Base-by-base conservation (phyloP, 2,329 filamentous ascomycete genomes). In the Monilinia aucupariae region DNA sequence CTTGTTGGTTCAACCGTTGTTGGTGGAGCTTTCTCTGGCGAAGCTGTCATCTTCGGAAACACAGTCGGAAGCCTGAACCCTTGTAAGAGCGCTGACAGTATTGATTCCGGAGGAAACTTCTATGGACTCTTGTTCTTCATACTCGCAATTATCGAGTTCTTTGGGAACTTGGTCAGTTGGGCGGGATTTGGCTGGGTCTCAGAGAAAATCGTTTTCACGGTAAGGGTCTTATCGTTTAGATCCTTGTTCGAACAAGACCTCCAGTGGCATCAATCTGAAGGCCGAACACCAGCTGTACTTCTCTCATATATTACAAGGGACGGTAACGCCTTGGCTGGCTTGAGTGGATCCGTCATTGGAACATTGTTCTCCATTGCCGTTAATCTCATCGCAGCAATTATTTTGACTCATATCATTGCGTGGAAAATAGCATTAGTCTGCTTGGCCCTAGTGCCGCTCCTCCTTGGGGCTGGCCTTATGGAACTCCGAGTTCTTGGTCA, bases 241-340 rank as follows among this genome's bases (percentile, higher is more conserved):
- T 84, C 86, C 0, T 74, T 90, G 1, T 81, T 89, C 58, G 78
- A 85, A 64, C 86, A 90, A 72, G 83, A 85, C 64, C 75, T 89
- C 41, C 80, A 87, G 63, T 91, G 87, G 88, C 88, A 91, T 69
- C 84, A 91, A 72, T 86, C 86, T 0, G 80, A 83, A 34, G 81
- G 80, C 9, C 81, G 87, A 30, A 86, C 80, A 0, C 86, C 89
- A 0, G 80, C 83, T 0, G 76, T 79, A 20, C 76, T 92, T 7
- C 77, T 91, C 1, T 84, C 84, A 0, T 83, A 86, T 67, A 88
- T 92, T 66, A 91, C 87, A 3, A 83, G 82, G 45, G 89, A 92
- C 70, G 84, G 84, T 3, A 85, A 84, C 37, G 82, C 86, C 0
- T 75, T 92, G 30, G 85, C 84, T 51, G 86, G 85, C 0, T 80